These are phyloP conservation scores for Quercus robur DNA, from an alignment of 306 rosid genomes.

Conservation along the genomic window DNA sequence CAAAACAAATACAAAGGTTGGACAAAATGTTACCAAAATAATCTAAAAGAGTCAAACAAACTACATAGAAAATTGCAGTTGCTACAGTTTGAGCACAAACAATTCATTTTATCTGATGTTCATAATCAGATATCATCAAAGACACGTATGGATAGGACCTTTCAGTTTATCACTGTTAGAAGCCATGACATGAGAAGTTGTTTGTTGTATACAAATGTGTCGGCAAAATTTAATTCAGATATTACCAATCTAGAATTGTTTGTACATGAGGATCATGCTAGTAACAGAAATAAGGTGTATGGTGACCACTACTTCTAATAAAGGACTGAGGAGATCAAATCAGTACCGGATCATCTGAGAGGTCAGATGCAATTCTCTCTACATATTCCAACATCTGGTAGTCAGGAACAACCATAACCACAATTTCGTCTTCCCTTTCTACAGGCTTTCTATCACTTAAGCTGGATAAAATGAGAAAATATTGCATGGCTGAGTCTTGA, in stretches of 20 bases:
- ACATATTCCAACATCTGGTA: conserved; percentile 92
- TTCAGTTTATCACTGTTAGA: background rate
- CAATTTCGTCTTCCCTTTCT: conserved; percentile 77
- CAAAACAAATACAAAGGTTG: background rate
- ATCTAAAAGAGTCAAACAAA: background rate
- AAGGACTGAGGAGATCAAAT: conserved; percentile 19
- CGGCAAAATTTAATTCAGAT: background rate
- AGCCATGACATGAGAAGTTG: background rate
- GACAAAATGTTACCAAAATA: background rate
- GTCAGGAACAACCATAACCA: conserved; percentile 95
- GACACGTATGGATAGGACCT: background rate
- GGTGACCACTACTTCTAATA: background rate
- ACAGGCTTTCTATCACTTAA: conserved; percentile 90
- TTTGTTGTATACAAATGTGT: background rate
- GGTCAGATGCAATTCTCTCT: conserved; percentile 75
- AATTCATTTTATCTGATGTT: background rate
- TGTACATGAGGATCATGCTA: background rate
- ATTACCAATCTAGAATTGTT: background rate
- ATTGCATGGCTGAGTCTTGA: background rate
- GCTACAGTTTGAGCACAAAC: background rate
- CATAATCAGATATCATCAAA: background rate
- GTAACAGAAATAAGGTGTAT: conserved; percentile 7
- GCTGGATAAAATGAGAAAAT: conserved; percentile 47
- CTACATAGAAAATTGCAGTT: background rate
- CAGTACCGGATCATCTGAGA: conserved; percentile 78